Conservation (phyloP, 371 early-diverging fungal genomes). For the Rhizomucor miehei region DNA sequence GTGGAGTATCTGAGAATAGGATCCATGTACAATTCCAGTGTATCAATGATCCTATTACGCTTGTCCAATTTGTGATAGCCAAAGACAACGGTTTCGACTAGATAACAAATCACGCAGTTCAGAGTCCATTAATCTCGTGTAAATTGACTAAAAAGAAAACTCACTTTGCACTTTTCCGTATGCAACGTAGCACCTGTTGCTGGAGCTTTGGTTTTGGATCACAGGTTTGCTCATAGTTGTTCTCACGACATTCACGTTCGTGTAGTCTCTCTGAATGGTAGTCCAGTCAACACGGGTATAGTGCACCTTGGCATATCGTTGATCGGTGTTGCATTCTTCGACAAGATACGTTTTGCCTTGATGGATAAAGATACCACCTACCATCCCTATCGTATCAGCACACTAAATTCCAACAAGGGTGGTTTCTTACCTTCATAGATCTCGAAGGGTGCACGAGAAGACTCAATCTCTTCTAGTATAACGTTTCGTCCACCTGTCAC, state of each 20-base stretch:
- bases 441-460: constrained; percentile 50
- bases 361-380: constrained; percentile 59
- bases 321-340: constrained; percentile 52
- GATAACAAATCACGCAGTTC: not conserved
- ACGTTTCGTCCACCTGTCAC: constrained; percentile 32
- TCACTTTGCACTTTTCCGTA: constrained; percentile 39
- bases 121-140: not conserved
- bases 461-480: constrained; percentile 58
- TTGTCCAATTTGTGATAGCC: constrained; percentile 56
- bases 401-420: not conserved
- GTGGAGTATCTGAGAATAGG: constrained; percentile 33
- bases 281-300: constrained; percentile 50
- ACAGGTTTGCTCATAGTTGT: constrained; percentile 11
- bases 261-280: constrained; percentile 51
- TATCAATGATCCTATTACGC: constrained; percentile 37
- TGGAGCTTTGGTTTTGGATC: not conserved
- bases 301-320: constrained; percentile 45
- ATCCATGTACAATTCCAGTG: constrained; percentile 48
- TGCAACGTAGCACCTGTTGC: constrained; percentile 11
- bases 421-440: constrained; percentile 49
- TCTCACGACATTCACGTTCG: constrained; percentile 44
- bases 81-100: constrained; percentile 52
- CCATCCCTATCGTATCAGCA: too few relatives aligned
- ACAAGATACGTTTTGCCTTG: constrained; percentile 57
- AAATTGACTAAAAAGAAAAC: not conserved